Conservation (phyloP, 495 filamentous ascomycete species). For the Talaromyces liani region DNA sequence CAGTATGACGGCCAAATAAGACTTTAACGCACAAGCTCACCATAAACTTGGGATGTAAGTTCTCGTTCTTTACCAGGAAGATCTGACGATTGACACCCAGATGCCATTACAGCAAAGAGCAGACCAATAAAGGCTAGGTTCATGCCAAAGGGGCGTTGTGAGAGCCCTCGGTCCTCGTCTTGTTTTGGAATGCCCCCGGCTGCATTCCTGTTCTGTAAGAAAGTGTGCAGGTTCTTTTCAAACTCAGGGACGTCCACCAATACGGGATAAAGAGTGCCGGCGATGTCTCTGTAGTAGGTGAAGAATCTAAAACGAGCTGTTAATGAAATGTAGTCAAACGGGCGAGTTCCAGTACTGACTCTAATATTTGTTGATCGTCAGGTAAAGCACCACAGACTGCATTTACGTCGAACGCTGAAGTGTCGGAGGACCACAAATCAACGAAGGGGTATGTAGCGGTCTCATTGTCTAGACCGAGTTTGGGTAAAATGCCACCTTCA, state of each 20-base stretch:
- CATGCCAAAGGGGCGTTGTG: slow-evolving; percentile 34
- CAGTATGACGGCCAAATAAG: not conserved
- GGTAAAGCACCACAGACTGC: slow-evolving; percentile 63
- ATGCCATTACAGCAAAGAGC: slow-evolving; percentile 73
- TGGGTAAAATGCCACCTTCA: slow-evolving; percentile 69
- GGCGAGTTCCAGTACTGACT: slow-evolving; percentile 35
- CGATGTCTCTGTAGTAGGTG: slow-evolving; percentile 65
- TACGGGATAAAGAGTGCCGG: slow-evolving; percentile 73
- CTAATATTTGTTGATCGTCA: slow-evolving; percentile 52
- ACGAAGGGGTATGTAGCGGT: slow-evolving; percentile 71
- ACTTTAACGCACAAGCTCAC: slow-evolving; percentile 19
- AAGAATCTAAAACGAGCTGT: slow-evolving; percentile 46
- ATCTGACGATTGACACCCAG: slow-evolving; percentile 70
- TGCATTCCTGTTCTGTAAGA: slow-evolving; percentile 57
- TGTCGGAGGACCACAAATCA: slow-evolving; percentile 55
- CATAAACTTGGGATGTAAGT: slow-evolving; percentile 54
- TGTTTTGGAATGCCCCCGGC: slow-evolving; percentile 36
- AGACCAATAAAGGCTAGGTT: slow-evolving; percentile 31
- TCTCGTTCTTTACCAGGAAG: slow-evolving; percentile 50
- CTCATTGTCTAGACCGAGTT: slow-evolving; percentile 75
- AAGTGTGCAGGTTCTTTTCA: slow-evolving; percentile 55
- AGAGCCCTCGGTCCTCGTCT: slow-evolving; percentile 26
- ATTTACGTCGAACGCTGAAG: slow-evolving; percentile 61
- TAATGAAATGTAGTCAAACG: slow-evolving; percentile 5
- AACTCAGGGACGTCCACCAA: slow-evolving; percentile 61